These are phyloP conservation scores for Colletotrichum sp. DNA, from an alignment of 2,329 filamentous ascomycete genomes.

Conservation along the genomic window DNA sequence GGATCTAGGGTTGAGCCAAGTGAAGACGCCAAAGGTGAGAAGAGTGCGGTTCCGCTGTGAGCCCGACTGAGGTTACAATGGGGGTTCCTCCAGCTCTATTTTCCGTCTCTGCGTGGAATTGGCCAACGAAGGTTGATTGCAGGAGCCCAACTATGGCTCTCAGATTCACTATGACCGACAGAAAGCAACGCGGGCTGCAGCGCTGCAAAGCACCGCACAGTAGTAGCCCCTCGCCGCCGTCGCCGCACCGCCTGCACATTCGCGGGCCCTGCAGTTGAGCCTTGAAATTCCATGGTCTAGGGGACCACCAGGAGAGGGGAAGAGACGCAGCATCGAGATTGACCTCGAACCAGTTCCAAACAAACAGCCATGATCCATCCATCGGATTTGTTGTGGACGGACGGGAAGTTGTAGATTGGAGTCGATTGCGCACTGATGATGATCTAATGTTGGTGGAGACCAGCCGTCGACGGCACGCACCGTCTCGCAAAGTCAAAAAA, in stretches of 20 bases:
- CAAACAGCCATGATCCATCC: constrained; percentile 1
- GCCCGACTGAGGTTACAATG: not conserved
- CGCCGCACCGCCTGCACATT: not conserved
- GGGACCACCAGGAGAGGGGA: not conserved
- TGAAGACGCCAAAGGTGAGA: not conserved
- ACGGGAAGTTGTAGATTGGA: not conserved
- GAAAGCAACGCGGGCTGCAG: not conserved
- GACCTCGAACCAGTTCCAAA: not conserved
- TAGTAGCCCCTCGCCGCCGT: not conserved
- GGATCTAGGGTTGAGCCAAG: constrained; percentile 10
- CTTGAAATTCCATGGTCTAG: not conserved
- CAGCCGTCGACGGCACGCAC: constrained; percentile 17
- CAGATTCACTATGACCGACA: not conserved
- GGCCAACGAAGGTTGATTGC: not conserved
- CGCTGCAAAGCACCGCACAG: not conserved
- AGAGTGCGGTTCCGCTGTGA: not conserved
- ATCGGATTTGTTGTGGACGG: not conserved
- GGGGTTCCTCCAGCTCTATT: not conserved
- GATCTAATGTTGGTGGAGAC: constrained; percentile 11
- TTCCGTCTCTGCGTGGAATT: not conserved
- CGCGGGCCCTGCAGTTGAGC: constrained; percentile 1
- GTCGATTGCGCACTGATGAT: constrained; percentile 6
- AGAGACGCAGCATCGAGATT: not conserved
- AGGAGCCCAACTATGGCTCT: not conserved
- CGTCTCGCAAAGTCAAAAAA: constrained; percentile 17